Conservation (phyloP, 352 stramenopile species). For the Globisporangium uncinulatum region DNA sequence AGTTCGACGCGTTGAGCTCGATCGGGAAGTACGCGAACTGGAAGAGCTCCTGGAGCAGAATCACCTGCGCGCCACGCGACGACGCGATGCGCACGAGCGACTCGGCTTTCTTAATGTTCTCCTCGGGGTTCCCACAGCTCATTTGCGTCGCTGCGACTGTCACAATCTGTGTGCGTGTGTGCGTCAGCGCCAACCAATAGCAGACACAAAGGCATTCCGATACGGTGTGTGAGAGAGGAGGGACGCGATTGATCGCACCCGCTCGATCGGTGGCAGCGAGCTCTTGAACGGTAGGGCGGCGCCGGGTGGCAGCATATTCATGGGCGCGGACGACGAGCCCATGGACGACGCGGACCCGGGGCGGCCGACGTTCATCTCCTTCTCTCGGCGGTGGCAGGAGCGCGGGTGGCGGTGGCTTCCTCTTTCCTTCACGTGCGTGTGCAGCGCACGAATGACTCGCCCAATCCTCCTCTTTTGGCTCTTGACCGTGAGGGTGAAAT, state of each 20-base stretch:
- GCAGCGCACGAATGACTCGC: too few species aligned
- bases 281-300: conserved; percentile 34
- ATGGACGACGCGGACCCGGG: conserved; percentile 27
- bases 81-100: conserved; percentile 86
- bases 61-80: conserved; percentile 82
- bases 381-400: neutral
- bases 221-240: neutral
- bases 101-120: conserved; percentile 91
- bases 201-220: neutral
- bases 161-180: conserved; percentile 37
- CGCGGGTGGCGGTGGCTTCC: too few species aligned
- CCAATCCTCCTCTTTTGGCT: too few species aligned
- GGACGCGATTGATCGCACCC: conserved; percentile 19
- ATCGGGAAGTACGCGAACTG: conserved; percentile 91
- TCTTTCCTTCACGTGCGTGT: neutral
- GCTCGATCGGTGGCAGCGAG: conserved; percentile 42
- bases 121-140: conserved; percentile 78
- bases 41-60: conserved; percentile 91
- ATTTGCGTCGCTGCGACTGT: conserved; percentile 87
- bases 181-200: neutral
- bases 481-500: too few species aligned
- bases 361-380: conserved; percentile 14
- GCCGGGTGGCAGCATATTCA: conserved; percentile 14
- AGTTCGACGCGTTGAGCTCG: conserved; percentile 85
- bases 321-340: conserved; percentile 17